Base-by-base conservation (phyloP, 257 asterid genomes). In the Solanum corneliomulleri region DNA sequence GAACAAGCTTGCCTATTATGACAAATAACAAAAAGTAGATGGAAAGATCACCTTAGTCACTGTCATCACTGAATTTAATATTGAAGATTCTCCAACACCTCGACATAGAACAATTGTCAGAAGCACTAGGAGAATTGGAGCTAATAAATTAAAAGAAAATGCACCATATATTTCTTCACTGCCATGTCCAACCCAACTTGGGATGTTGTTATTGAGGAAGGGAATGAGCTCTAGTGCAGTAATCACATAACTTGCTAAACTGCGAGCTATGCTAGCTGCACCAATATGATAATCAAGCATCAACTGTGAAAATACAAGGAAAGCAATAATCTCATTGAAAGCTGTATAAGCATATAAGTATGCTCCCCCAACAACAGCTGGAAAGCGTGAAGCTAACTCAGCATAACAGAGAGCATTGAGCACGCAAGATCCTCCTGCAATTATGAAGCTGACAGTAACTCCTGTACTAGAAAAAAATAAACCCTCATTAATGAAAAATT, bases 301-400 rank as follows among this genome's bases (percentile, higher is more conserved):
- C 92, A 97, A 91, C 87, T 97, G 99, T 86, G 95, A 62, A 89
- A 97, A 97, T 89, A 97, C 99, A 45, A 97, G 93, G 92, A 95
- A 97, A 60, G 98, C 99, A 42, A 94, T 94, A 80, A 97, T 97
- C 95, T 97, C 99, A 27, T 97, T 94, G 93, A 97, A 97, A 91
- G 99, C 98, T 49, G 99, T 90, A 91, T 97, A 97, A 8, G 99
- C 76, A 85, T 97, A 97, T 47, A 95, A 84, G 88, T 97, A 97
- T 10, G 99, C 99, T 90, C 99, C 99, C 27, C 99, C 99, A 89
- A 97, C 98, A 90, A 97, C 98, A 37, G 99, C 98, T 1, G 99
- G 99, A 85, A 97, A 94, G n/a, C 97, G 96, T 72, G 99, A 94
- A 78, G 99, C 96, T 31, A 93, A 90, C 88, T 97, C 98, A 45